phyloP scores from a whole-genome alignment of 2,329 filamentous ascomycete genomes.

The Zasmidium cellare region DNA sequence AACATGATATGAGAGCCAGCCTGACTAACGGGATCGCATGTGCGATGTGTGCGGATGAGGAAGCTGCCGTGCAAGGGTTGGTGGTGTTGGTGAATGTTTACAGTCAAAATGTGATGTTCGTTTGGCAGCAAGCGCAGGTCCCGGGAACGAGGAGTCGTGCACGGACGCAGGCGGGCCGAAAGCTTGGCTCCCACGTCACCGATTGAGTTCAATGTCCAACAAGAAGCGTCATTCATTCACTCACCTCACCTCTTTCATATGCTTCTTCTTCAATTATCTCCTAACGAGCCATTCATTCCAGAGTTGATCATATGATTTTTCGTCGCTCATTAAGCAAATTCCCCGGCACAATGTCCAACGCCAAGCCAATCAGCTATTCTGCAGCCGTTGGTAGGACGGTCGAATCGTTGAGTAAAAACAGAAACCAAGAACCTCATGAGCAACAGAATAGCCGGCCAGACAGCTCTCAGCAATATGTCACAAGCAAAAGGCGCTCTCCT shows the following conservation, averaged over 20 bases:
- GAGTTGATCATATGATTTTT: neutral
- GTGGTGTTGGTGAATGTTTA: neutral
- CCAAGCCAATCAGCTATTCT: slow-evolving; percentile 6
- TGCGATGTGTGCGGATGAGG: neutral
- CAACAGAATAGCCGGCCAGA: neutral
- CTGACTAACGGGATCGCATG: neutral
- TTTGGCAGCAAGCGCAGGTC: neutral
- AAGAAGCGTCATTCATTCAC: no score
- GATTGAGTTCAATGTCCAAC: no score
- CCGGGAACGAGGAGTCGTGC: neutral
- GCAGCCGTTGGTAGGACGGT: neutral
- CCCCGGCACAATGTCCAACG: neutral
- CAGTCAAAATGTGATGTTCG: neutral
- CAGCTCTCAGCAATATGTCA: neutral
- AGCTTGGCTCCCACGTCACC: no score
- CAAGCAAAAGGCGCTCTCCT: slow-evolving; percentile 4
- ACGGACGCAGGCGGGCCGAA: no score
- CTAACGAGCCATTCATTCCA: neutral
- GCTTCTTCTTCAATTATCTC: slow-evolving; percentile 1
- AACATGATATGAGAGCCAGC: neutral
- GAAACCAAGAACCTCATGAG: neutral
- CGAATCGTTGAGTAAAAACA: neutral
- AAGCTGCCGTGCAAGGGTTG: neutral
- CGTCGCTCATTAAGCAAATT: neutral
- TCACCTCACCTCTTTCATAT: no score